phyloP scores from a whole-genome alignment of 352 stramenopile genomes.

The Achlya hypogyna region DNA sequence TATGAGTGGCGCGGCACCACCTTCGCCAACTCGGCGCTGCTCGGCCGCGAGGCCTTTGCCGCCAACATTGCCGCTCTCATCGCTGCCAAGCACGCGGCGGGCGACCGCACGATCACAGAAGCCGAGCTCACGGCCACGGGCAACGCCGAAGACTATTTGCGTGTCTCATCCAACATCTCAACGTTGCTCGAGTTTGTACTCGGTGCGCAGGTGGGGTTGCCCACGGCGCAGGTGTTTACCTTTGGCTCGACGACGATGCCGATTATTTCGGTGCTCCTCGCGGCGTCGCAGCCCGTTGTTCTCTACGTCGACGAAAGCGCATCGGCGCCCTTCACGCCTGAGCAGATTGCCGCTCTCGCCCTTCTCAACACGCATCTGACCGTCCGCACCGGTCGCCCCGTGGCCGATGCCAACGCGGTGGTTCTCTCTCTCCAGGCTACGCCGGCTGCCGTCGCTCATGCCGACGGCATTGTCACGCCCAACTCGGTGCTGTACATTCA shows the following conservation, averaged over 20 bases:
- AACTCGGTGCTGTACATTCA: constrained; percentile 21
- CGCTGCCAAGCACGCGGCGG: constrained; percentile 1
- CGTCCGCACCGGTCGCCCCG: neutral
- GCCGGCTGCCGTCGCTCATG: neutral
- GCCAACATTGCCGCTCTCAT: constrained; percentile 7
- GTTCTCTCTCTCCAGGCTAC: constrained; percentile 8
- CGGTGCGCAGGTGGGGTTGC: neutral
- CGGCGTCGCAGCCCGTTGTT: neutral
- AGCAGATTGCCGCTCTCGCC: neutral
- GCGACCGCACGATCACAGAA: constrained; percentile 7
- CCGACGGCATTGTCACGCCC: constrained; percentile 20
- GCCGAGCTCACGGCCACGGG: constrained; percentile 9
- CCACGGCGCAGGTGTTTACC: constrained; percentile 16
- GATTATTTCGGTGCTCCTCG: constrained; percentile 16
- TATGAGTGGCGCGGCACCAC: constrained; percentile 21
- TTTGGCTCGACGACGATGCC: constrained; percentile 19
- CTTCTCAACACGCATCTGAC: constrained; percentile 9
- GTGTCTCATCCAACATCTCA: constrained; percentile 19
- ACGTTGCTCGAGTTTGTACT: constrained; percentile 14
- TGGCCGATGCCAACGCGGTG: neutral
- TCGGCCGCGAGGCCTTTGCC: constrained; percentile 16
- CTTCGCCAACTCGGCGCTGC: constrained; percentile 18
- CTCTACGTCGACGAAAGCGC: constrained; percentile 19
- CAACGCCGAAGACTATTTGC: constrained; percentile 19
- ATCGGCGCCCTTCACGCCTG: neutral